Percentiles rank a stretch among this genome's conserved stretches.
Conservation (phyloP, 2,329 filamentous ascomycete genomes). For the Aspergillus fischeri region DNA sequence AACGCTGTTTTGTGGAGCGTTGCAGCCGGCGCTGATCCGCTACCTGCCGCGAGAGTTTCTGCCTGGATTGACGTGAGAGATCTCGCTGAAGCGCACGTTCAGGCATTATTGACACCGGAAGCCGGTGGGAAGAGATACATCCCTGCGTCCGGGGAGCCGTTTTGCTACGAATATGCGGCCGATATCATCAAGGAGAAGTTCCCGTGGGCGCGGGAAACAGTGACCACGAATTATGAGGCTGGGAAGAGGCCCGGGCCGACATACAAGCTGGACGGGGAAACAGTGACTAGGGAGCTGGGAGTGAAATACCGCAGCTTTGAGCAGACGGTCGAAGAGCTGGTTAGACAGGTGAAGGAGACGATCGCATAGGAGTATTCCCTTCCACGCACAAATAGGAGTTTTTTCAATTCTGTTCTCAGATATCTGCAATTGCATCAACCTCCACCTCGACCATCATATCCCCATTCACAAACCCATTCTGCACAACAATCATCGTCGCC, state of each 20-base stretch:
- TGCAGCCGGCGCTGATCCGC: constrained; percentile 25
- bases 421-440: constrained; percentile 31
- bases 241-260: constrained; percentile 28
- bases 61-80: constrained; percentile 47
- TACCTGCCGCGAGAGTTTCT: constrained; percentile 31
- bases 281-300: constrained; percentile 38
- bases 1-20: constrained; percentile 42
- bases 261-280: constrained; percentile 42
- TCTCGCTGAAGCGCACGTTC: constrained; percentile 42
- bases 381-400: neutral
- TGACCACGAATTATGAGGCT: constrained; percentile 21
- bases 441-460: constrained; percentile 40
- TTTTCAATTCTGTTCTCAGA: neutral
- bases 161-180: constrained; percentile 42
- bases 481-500: constrained; percentile 38
- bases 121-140: constrained; percentile 34
- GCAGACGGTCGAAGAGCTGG: constrained; percentile 18
- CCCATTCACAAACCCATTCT: constrained; percentile 33
- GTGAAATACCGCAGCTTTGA: constrained; percentile 27
- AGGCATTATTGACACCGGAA: constrained; percentile 34
- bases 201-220: constrained; percentile 7
- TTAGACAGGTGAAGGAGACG: constrained; percentile 11
- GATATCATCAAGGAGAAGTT: constrained; percentile 8
- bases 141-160: constrained; percentile 39
- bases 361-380: neutral